Conservation (phyloP, 1,139 yeast species). For the Geotrichum fermentans region DNA sequence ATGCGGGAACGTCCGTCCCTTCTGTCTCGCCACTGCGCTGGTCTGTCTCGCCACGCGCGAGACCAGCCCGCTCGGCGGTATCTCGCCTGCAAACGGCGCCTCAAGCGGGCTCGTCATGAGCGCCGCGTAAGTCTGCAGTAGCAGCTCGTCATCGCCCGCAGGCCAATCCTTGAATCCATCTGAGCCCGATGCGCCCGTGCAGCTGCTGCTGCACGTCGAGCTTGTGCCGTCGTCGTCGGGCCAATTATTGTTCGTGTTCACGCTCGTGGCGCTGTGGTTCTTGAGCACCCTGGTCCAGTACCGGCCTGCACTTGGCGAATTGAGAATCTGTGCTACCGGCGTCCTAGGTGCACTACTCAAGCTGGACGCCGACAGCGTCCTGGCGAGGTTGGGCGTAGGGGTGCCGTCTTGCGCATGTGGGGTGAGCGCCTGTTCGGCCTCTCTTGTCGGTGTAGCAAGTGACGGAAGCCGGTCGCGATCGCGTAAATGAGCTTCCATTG, state of each 20-base stretch:
- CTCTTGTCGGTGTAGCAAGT: too few species aligned
- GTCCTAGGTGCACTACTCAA: not conserved
- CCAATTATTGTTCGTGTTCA: not conserved
- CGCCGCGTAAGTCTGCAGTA: constrained; percentile 30
- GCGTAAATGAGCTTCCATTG: too few species aligned
- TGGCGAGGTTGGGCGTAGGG: too few species aligned
- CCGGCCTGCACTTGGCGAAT: not conserved
- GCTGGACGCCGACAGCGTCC: too few species aligned
- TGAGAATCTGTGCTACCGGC: not conserved
- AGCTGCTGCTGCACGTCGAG: not conserved
- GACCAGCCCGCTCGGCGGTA: constrained; percentile 39
- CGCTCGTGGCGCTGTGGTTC: not conserved
- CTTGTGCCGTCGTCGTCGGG: not conserved
- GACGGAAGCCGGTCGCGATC: too few species aligned
- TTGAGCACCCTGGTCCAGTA: not conserved
- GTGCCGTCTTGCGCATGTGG: too few species aligned
- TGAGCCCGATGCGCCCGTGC: not conserved
- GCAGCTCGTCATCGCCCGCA: constrained; percentile 32
- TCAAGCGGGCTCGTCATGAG: constrained; percentile 32
- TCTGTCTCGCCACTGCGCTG: constrained; percentile 29
- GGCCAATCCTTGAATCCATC: constrained; percentile 28
- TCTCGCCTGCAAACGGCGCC: constrained; percentile 39
- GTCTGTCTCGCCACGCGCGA: constrained; percentile 37
- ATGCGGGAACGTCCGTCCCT: constrained; percentile 34
- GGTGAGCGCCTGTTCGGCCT: too few species aligned